A percentile compares a stretch with the other conserved stretches of the same genome.
These are phyloP conservation scores for Fonticula alba DNA, from an alignment of 78 protist genomes.

Conservation along the genomic window DNA sequence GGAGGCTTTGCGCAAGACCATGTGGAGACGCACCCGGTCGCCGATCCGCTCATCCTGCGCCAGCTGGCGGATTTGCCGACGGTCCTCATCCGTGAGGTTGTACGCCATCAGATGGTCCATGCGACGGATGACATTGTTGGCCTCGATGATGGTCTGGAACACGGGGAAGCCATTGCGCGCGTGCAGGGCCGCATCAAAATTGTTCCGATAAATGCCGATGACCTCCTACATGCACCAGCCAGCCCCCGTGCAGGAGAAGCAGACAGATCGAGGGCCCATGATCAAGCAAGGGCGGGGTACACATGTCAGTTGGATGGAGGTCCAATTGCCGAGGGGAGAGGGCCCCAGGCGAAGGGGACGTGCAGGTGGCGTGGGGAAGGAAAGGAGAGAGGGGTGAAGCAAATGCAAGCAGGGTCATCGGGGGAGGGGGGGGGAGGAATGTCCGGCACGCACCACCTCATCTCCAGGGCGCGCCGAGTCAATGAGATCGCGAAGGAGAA, in stretches of 20 bases:
- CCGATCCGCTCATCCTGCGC: slow-evolving; percentile 46
- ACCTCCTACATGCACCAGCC: slow-evolving; percentile 22
- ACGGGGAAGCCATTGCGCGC: slow-evolving; percentile 89
- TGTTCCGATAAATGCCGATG: slow-evolving; percentile 68
- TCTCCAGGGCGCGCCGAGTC: slow-evolving; percentile 93
- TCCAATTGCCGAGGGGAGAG: background rate
- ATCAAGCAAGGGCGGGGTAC: background rate
- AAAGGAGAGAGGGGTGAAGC: background rate
- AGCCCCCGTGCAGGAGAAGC: slow-evolving; percentile 91
- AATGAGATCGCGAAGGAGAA: slow-evolving; percentile 73
- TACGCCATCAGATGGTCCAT: slow-evolving; percentile 28
- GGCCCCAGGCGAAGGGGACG: background rate
- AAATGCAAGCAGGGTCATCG: background rate
- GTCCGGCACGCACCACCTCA: slow-evolving; percentile 42
- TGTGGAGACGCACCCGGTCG: background rate
- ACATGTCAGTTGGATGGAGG: background rate
- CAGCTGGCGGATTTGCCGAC: slow-evolving; percentile 28
- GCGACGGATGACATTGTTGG: slow-evolving; percentile 55
- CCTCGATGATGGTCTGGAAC: slow-evolving; percentile 87
- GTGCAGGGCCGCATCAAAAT: slow-evolving; percentile 62
- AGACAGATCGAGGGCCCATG: slow-evolving; percentile 51
- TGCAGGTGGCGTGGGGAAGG: background rate
- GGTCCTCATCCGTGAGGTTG: slow-evolving; percentile 72
- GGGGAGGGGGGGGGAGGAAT: too few species aligned
- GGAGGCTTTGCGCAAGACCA: too few species aligned